Evolutionary conservation across 768 basidiomycete species (phyloP).

Genomic region (Leccinum incarnatum): DNA sequence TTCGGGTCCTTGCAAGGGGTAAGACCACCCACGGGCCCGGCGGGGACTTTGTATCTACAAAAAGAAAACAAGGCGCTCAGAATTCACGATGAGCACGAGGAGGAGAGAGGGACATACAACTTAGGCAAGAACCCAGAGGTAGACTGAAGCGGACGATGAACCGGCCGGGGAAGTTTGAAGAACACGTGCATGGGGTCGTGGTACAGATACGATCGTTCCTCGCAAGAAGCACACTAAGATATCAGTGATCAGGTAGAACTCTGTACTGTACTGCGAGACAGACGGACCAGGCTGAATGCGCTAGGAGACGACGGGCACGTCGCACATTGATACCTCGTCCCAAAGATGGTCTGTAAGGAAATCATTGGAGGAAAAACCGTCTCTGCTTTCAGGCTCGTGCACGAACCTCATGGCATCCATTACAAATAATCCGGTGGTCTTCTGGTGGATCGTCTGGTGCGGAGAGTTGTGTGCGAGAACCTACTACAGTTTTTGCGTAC

Average conservation of each 20-base stretch:
- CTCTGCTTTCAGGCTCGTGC: background rate
- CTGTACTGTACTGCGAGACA: background rate
- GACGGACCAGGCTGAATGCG: constrained; percentile 67
- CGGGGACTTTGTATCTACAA: constrained; percentile 61
- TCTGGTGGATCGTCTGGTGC: constrained; percentile 31
- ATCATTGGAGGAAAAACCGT: background rate
- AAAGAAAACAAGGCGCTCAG: constrained; percentile 5
- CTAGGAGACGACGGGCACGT: constrained; percentile 77
- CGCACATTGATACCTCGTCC: constrained; percentile 85
- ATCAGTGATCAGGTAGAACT: background rate
- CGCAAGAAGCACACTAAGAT: constrained; percentile 75
- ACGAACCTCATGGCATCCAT: constrained; percentile 56
- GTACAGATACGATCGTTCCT: constrained; percentile 68
- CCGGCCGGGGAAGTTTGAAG: constrained; percentile 81
- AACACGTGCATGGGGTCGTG: constrained; percentile 88
- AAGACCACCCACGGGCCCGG: constrained; percentile 48
- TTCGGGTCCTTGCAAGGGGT: constrained; percentile 46
- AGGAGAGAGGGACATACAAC: constrained; percentile 44
- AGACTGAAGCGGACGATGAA: constrained; percentile 58
- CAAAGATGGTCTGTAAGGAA: constrained; percentile 59
- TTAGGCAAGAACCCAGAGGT: constrained; percentile 62
- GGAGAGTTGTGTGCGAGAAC: constrained; percentile 39
- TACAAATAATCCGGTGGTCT: constrained; percentile 63
- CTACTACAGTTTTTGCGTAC: constrained; percentile 67
- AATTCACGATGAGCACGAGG: background rate